Evolutionary conservation across 129 eudicot species (phyloP).

Genomic region (Chrysanthemum makinoi): DNA sequence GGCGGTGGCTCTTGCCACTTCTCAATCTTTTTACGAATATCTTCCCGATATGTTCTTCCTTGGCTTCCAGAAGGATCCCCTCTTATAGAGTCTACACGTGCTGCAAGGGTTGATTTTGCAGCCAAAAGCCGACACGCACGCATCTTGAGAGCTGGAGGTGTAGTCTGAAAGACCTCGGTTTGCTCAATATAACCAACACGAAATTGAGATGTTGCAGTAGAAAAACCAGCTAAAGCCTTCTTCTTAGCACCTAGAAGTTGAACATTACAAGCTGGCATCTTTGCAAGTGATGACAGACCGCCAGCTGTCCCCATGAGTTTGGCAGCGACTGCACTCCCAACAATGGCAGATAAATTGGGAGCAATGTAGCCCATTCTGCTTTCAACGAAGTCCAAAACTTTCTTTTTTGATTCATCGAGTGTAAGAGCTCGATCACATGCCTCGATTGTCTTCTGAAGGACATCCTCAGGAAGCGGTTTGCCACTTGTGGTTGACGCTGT

Average conservation of each 20-base stretch:
- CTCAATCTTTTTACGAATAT: slow-evolving; percentile 86
- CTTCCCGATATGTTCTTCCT: slow-evolving; percentile 78
- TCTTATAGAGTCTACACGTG: slow-evolving; percentile 88
- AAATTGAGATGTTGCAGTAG: slow-evolving; percentile 84
- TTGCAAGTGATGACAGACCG: slow-evolving; percentile 65
- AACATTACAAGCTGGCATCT: slow-evolving; percentile 96
- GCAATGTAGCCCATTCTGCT: slow-evolving; percentile 88
- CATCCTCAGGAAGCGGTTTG: slow-evolving; percentile 80
- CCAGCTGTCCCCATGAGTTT: slow-evolving; percentile 95
- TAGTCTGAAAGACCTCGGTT: slow-evolving; percentile 84
- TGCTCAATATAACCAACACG: slow-evolving; percentile 91
- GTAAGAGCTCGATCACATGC: slow-evolving; percentile 90
- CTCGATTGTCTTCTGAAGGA: slow-evolving; percentile 70
- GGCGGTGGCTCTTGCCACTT: slow-evolving; percentile 99
- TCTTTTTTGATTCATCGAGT: slow-evolving; percentile 73
- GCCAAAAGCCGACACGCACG: slow-evolving; percentile 87
- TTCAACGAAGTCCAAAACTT: slow-evolving; percentile 89
- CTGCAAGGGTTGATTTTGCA: slow-evolving; percentile 83
- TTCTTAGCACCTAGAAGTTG: slow-evolving; percentile 83
- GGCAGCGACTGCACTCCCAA: slow-evolving; percentile 97
- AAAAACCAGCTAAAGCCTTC: slow-evolving; percentile 90
- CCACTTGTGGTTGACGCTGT: slow-evolving; percentile 94
- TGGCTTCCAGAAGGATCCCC: slow-evolving; percentile 85
- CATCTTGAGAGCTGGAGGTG: slow-evolving; percentile 86
- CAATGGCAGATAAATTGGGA: slow-evolving; percentile 84